Conservation (phyloP, 2,329 filamentous ascomycete genomes). For the Diaporthe vaccinii region DNA sequence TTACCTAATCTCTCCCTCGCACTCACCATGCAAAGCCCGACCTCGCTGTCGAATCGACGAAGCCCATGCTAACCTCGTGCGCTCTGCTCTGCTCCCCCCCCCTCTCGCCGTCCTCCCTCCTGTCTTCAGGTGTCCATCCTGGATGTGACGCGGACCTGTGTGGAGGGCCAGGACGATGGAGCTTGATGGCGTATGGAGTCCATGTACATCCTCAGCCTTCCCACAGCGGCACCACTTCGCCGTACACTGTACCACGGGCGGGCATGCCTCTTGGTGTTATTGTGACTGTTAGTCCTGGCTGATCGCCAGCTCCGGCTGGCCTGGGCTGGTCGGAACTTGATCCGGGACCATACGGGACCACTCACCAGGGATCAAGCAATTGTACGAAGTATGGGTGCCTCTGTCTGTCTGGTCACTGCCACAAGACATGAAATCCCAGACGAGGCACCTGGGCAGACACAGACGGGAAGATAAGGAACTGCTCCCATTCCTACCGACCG, state of each 20-base stretch:
- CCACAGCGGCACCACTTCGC: neutral
- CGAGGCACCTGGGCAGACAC: neutral
- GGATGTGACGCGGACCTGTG: constrained; percentile 21
- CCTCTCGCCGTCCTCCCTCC: constrained; percentile 9
- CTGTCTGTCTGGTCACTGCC: neutral
- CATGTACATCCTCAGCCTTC: constrained; percentile 21
- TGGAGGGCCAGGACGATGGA: constrained; percentile 6
- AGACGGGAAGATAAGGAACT: constrained; percentile 21
- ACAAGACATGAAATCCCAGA: constrained; percentile 25
- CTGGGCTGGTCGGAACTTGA: constrained; percentile 9
- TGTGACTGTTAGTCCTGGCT: constrained; percentile 15
- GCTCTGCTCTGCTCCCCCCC: neutral
- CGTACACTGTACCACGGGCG: constrained; percentile 1
- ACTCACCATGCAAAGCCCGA: constrained; percentile 34
- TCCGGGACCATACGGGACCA: neutral
- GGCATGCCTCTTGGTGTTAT: neutral
- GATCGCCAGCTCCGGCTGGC: neutral
- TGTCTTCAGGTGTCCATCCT: constrained; percentile 21
- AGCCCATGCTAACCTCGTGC: constrained; percentile 31
- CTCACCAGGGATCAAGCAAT: neutral
- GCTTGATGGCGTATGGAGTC: constrained; percentile 7
- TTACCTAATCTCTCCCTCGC: constrained; percentile 47
- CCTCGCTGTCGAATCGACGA: constrained; percentile 32
- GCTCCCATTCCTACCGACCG: constrained; percentile 11
- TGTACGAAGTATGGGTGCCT: neutral